phyloP scores from a whole-genome alignment of 257 asterid genomes.

The Nicotiana otophora region DNA sequence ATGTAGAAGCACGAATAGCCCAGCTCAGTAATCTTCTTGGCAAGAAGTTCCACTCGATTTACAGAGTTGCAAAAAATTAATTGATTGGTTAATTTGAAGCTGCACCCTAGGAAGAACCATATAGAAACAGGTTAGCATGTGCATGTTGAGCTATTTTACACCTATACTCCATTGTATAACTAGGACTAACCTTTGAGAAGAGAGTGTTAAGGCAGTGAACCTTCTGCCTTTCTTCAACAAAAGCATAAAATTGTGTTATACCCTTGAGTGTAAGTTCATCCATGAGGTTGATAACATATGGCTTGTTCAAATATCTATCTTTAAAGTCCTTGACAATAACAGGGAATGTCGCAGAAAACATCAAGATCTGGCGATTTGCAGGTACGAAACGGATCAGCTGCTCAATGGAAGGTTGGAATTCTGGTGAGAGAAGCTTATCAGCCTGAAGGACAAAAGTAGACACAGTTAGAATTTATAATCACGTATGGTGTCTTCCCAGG shows the following conservation, averaged over 20 bases:
- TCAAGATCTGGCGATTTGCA: slow-evolving; percentile 69
- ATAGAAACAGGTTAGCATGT: slow-evolving; percentile 13
- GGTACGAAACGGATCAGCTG: slow-evolving; percentile 68
- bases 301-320: slow-evolving; percentile 62
- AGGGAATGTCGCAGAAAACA: slow-evolving; percentile 92
- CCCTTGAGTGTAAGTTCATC: slow-evolving; percentile 95
- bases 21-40: slow-evolving; percentile 90
- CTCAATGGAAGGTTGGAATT: slow-evolving; percentile 83
- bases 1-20: slow-evolving; percentile 93
- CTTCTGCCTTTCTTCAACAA: slow-evolving; percentile 94
- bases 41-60: slow-evolving; percentile 88
- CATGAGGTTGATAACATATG: slow-evolving; percentile 84
- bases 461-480: neutral
- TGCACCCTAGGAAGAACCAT: slow-evolving; percentile 13
- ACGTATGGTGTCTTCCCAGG: neutral
- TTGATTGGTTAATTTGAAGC: slow-evolving; percentile 96
- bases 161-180: neutral
- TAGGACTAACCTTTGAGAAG: slow-evolving; percentile 57
- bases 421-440: slow-evolving; percentile 88
- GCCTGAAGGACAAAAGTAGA: slow-evolving; percentile 54
- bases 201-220: slow-evolving; percentile 86
- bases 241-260: slow-evolving; percentile 80
- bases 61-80: slow-evolving; percentile 93
- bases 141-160: slow-evolving; percentile 3
- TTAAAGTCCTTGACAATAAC: slow-evolving; percentile 81